These are phyloP conservation scores for Amaranthus cruentus DNA, from an alignment of 148 eudicot species.

Conservation along the genomic window DNA sequence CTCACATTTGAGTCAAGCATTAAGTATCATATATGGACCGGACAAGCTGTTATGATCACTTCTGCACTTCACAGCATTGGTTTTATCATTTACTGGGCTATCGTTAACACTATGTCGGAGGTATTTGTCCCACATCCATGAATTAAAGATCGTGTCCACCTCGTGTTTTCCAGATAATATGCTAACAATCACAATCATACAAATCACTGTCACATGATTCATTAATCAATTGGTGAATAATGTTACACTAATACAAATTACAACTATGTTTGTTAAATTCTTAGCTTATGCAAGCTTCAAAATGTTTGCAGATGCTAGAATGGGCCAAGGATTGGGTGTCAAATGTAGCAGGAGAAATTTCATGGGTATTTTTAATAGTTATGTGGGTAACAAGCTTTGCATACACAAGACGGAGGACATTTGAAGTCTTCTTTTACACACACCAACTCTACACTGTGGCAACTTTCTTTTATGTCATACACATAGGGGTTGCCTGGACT, in stretches of 20 bases:
- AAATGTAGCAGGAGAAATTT: constrained; percentile 44
- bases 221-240: no score
- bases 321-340: constrained; percentile 39
- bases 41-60: constrained; percentile 49
- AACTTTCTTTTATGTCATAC: constrained; percentile 46
- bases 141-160: no score
- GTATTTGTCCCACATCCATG: constrained; percentile 16
- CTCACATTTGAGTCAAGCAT: constrained; percentile 59
- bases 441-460: constrained; percentile 51
- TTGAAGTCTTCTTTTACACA: constrained; percentile 58
- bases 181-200: no score
- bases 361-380: constrained; percentile 30
- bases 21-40: constrained; percentile 66
- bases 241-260: no score
- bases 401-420: constrained; percentile 39
- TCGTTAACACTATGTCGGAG: constrained; percentile 32
- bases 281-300: no score
- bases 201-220: no score
- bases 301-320: constrained; percentile 28
- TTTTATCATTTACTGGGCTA: constrained; percentile 45
- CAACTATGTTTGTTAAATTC: no score
- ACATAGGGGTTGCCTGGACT: constrained; percentile 45
- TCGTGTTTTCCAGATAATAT: no score
- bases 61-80: constrained; percentile 44
- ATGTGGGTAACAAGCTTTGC: constrained; percentile 57